Conservation (phyloP, 2,329 filamentous ascomycete species). For the Rachicladosporium sp. region DNA sequence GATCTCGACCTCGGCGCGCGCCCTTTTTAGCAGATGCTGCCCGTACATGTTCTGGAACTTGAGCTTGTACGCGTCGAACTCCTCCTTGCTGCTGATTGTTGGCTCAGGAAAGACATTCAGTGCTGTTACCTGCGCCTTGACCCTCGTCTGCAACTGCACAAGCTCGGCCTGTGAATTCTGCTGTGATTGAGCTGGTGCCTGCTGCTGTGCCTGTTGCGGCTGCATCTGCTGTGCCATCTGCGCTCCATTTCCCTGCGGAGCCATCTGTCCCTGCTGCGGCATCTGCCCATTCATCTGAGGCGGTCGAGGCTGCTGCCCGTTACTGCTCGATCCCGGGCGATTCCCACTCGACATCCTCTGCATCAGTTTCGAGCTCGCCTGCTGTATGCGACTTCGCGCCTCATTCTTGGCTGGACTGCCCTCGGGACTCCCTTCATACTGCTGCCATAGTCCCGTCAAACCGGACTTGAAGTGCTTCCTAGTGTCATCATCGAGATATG, state of each 20-base stretch:
- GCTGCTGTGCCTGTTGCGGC: constrained; percentile 4
- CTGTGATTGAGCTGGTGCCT: constrained; percentile 14
- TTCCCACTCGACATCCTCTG: constrained; percentile 17
- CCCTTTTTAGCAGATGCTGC: constrained; percentile 3
- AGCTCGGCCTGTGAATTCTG: constrained; percentile 5
- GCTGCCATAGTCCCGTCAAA: constrained; percentile 43
- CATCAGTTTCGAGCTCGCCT: constrained; percentile 34
- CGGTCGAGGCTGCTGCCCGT: constrained; percentile 11
- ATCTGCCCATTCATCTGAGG: constrained; percentile 10
- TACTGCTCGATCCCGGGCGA: constrained; percentile 12
- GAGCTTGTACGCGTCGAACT: constrained; percentile 8
- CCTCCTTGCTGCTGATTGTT: constrained; percentile 4
- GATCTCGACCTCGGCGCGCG: constrained; percentile 3
- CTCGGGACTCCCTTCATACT: constrained; percentile 36
- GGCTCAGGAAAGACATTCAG: constrained; percentile 9
- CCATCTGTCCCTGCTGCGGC: constrained; percentile 6
- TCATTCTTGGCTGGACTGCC: constrained; percentile 38
- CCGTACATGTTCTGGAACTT: constrained; percentile 4
- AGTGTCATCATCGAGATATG: constrained; percentile 40
- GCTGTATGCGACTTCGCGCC: constrained; percentile 39
- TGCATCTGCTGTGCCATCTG: constrained; percentile 4
- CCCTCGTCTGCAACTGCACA: constrained; percentile 5
- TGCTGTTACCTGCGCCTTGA: constrained; percentile 8
- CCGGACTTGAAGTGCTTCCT: constrained; percentile 44
- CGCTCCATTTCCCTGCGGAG: constrained; percentile 6